Conservation (phyloP, 345 rosid genomes). For the Citrus glauca region DNA sequence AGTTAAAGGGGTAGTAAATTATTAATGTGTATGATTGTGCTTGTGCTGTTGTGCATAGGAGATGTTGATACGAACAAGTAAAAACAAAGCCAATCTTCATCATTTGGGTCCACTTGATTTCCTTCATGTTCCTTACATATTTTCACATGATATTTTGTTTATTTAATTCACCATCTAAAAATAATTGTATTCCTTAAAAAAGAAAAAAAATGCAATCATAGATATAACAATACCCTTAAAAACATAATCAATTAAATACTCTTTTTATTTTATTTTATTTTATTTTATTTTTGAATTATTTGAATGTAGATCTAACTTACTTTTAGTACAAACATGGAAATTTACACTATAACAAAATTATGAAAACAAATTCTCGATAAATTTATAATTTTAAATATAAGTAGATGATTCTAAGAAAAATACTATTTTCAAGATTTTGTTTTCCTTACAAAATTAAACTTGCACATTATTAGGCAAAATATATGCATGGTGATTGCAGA, state of each 20-base stretch:
- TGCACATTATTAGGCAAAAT: not conserved
- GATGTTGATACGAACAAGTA: constrained; percentile 11
- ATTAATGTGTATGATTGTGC: constrained; percentile 19
- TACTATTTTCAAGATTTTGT: too few relatives aligned
- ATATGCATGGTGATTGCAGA: not conserved
- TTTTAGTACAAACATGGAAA: too few relatives aligned
- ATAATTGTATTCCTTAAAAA: not conserved
- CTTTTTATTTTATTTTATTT: too few relatives aligned
- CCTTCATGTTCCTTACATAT: not conserved
- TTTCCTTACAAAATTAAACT: too few relatives aligned
- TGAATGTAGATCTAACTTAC: too few relatives aligned
- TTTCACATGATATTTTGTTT: not conserved
- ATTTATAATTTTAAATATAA: too few relatives aligned
- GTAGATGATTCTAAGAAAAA: too few relatives aligned
- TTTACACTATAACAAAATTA: too few relatives aligned
- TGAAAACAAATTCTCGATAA: too few relatives aligned
- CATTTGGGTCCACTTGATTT: constrained; percentile 26
- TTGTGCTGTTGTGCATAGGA: not conserved
- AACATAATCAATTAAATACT: too few relatives aligned
- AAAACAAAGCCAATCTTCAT: constrained; percentile 27
- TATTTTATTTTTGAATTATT: too few relatives aligned
- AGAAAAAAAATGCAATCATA: not conserved
- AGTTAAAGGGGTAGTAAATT: not conserved
- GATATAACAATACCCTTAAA: too few relatives aligned
- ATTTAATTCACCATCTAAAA: not conserved